A percentile compares a stretch with the other conserved stretches of the same genome.
These are phyloP conservation scores for Colletotrichum chlorophyti DNA, from an alignment of 2,329 filamentous ascomycete species.

Conservation along the genomic window DNA sequence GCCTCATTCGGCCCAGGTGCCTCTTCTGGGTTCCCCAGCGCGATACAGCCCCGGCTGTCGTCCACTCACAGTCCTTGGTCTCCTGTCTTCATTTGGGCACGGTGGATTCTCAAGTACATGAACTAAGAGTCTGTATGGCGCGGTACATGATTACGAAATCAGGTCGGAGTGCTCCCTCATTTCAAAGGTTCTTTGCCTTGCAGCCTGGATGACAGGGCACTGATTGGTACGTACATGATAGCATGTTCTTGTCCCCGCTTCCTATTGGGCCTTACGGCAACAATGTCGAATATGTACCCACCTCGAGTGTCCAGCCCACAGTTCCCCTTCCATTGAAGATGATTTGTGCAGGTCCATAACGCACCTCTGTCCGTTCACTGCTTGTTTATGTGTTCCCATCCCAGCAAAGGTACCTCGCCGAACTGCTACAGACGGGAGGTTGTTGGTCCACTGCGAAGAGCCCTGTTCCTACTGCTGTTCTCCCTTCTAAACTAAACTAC, in stretches of 20 bases:
- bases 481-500: too few species aligned
- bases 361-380: not conserved
- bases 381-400: not conserved
- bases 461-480: too few species aligned
- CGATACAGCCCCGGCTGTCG: not conserved
- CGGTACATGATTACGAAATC: not conserved
- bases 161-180: not conserved
- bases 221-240: not conserved
- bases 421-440: too few species aligned
- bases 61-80: constrained; percentile 4
- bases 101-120: constrained; percentile 2
- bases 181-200: not conserved
- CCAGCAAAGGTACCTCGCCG: too few species aligned
- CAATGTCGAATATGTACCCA: too few species aligned
- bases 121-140: not conserved
- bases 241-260: too few species aligned
- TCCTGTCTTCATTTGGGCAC: constrained; percentile 1
- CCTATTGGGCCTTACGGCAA: too few species aligned
- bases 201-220: not conserved
- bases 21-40: too few species aligned
- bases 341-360: not conserved
- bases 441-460: too few species aligned
- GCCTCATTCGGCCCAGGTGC: constrained; percentile 8
- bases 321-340: too few species aligned
- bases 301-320: too few species aligned